Base-by-base conservation (phyloP, 352 stramenopile species). In the Plasmopara muralis region DNA sequence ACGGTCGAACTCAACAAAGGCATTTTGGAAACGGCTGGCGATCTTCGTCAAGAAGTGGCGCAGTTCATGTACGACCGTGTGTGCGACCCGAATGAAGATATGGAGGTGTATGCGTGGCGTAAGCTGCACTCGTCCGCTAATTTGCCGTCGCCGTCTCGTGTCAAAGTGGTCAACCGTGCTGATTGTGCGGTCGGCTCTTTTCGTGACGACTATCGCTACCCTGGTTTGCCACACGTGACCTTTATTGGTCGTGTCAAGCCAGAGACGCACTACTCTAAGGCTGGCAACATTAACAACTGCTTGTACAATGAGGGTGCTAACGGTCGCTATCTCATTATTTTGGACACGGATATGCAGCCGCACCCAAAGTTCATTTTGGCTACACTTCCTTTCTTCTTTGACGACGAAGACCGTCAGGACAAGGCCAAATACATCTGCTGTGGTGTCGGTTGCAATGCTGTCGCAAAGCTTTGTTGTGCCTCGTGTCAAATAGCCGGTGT, bases 1-100 rank as follows among this genome's bases (percentile, higher is more conserved):
- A 71, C 67, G 6, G 69, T 87, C 33, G 77, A 87, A 49, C 47
- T 95, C 13, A 87, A 93, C 77, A 90, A 89, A 55, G 74, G 71
- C 16, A 77, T 90, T 35, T 64, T 89, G 34, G 83, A 93, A 62
- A 87, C 71, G 35, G 77, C 83, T 35, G 83, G 83, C 42, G 83
- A 91, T 43, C 54, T 90, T 3, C 80, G 80, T 43, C 80, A 90
- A 43, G 80, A 90, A 59, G 72, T 90, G 10, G 80, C 80, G 12
- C 80, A 90, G 64, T 90, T 86, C 66, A 90, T 90, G 80, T 90
- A 85, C 53, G 80, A 90, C 58, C 80, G 80, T 9, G 77, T 90
- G 45, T 88, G 80, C 42, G 80, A 90, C 58, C 78, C 78, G 29
- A 90, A 87, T 60, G 80, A 90, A 34, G 80, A 90, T 3, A 85